These are phyloP conservation scores for Hypoxylon rubiginosum DNA, from an alignment of 2,329 filamentous ascomycete genomes.

Conservation along the genomic window DNA sequence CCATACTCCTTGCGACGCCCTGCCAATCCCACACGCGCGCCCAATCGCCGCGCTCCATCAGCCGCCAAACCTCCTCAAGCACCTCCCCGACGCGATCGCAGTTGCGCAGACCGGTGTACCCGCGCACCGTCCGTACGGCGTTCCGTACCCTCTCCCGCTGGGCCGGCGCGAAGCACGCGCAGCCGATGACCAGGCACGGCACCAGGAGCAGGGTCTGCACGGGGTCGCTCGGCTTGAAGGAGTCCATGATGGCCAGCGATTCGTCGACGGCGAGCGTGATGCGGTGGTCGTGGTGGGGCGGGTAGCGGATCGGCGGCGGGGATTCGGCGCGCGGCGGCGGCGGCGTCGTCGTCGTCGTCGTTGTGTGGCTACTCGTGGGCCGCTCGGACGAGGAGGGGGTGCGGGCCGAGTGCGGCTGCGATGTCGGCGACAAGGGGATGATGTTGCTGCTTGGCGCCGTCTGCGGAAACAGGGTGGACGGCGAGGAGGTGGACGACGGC, in stretches of 20 bases:
- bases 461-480: conserved; percentile 35
- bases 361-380: conserved; percentile 37
- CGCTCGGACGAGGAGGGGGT: conserved; percentile 40
- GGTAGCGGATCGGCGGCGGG: conserved; percentile 62
- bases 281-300: conserved; percentile 63
- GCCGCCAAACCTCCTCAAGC: conserved; percentile 70
- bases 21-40: conserved; percentile 75
- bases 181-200: conserved; percentile 72
- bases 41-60: conserved; percentile 72
- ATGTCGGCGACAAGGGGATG: conserved; percentile 45
- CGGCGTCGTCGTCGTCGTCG: too few species aligned
- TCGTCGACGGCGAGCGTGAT: conserved; percentile 70
- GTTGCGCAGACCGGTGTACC: conserved; percentile 72
- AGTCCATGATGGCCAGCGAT: conserved; percentile 67
- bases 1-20: conserved; percentile 64
- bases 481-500: conserved; percentile 54
- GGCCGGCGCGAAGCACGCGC: conserved; percentile 66
- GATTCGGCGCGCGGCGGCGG: conserved; percentile 51
- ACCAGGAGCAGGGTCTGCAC: conserved; percentile 71
- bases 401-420: conserved; percentile 38
- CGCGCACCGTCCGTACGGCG: conserved; percentile 65
- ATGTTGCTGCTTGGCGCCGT: conserved; percentile 30
- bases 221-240: conserved; percentile 69
- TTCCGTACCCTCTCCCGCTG: conserved; percentile 67
- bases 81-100: conserved; percentile 67